Base-by-base conservation (phyloP, 2,329 filamentous ascomycete genomes). In the Dactylonectria estremocensis region DNA sequence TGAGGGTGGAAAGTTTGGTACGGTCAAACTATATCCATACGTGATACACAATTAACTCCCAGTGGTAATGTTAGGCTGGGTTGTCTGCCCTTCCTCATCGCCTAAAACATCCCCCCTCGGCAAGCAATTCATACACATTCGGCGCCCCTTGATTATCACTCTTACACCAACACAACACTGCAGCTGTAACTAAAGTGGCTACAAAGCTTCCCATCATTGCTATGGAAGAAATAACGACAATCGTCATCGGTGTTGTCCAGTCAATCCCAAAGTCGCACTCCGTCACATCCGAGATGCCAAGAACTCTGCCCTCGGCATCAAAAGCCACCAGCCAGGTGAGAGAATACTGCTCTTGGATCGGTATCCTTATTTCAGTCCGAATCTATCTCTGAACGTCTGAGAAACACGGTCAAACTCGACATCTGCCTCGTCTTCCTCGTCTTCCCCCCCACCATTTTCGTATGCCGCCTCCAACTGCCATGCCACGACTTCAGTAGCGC, bases 381-480 rank as follows among this genome's bases (percentile, higher is more conserved):
- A 59, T 13, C 45, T 45, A 14, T 59, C 40, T 20, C 28, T 22
- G 20, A 59, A 59, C 2, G 45, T 50, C 10, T 59, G 56, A 14
- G 45, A 59, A 11, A 59, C 24, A 5, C 49, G n/a, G 24, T 49
- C 22, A 16, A 37, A 37, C 33, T 31, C 22, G 11, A 11, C 37
- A 1, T 49, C 28, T 10, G 49, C 35, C 9, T 3, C 45, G 5
- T 59, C 28, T 40, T 40, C 37, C 13, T 40, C 37, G n/a, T n/a
- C n/a, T n/a, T n/a, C n/a, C n/a, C n/a, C n/a, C n/a, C n/a, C n/a
- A n/a, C n/a, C n/a, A n/a, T n/a, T n/a, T 16, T 50, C 56, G 31
- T 59, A 28, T 16, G 45, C 9, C 14, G 20, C 56, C 45, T 50
- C 56, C 22, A 59, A 28, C n/a, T 59, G 56, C 56, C 56, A 59